Conservation (phyloP, 83 land plant genomes). For the Isoetes engelmannii region DNA sequence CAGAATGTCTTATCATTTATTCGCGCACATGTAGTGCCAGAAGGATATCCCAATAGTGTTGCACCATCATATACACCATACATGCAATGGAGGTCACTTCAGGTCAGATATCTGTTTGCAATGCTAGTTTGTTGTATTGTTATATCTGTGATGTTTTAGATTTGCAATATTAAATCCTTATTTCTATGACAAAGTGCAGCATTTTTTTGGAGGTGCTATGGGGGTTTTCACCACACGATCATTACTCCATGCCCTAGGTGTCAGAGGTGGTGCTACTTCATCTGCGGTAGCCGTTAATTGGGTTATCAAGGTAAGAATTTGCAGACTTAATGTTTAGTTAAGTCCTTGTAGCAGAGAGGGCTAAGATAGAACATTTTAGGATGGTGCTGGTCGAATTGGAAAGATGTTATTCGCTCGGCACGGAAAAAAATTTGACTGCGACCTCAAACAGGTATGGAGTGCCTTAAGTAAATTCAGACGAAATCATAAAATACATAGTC, state of each 20-base stretch:
- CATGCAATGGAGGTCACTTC: slow-evolving; percentile 96
- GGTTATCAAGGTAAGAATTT: slow-evolving; percentile 72
- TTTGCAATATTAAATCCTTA: too few relatives aligned
- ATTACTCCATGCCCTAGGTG: slow-evolving; percentile 75
- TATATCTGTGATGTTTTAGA: too few relatives aligned
- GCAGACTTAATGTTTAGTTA: not conserved
- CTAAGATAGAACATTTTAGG: slow-evolving; percentile 33
- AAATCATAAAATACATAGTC: too few relatives aligned
- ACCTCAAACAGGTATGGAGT: slow-evolving; percentile 72
- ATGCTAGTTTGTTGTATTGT: not conserved
- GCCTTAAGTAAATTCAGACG: not conserved
- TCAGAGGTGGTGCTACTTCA: slow-evolving; percentile 50
- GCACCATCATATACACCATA: slow-evolving; percentile 86
- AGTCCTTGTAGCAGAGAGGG: not conserved
- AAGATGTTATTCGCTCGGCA: slow-evolving; percentile 97
- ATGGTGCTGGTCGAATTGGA: slow-evolving; percentile 98
- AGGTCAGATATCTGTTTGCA: slow-evolving; percentile 38
- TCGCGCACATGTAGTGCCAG: slow-evolving; percentile 85
- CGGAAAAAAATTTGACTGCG: slow-evolving; percentile 93
- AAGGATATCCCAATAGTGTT: slow-evolving; percentile 95
- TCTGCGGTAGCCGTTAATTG: slow-evolving; percentile 83
- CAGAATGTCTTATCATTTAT: slow-evolving; percentile 73
- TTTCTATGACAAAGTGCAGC: slow-evolving; percentile 31
- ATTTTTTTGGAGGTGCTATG: slow-evolving; percentile 99
- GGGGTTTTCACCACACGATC: slow-evolving; percentile 94